Base-by-base conservation (phyloP, 306 rosid genomes). In the Prunus persica region DNA sequence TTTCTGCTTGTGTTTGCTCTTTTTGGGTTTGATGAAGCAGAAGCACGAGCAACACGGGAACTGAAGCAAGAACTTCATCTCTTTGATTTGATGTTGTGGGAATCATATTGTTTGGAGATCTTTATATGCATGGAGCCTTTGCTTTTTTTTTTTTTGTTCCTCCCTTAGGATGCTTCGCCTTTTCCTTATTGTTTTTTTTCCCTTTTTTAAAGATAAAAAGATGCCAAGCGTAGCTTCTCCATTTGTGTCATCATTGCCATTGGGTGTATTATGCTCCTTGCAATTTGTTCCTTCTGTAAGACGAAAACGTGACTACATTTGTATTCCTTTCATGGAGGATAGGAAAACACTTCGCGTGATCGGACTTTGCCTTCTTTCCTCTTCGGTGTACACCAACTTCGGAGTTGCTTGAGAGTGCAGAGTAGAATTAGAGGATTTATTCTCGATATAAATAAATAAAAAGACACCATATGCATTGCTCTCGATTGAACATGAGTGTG, bases 21-120 rank as follows among this genome's bases (percentile, higher is more conserved):
- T 77, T 66, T 82, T 86, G 73, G 81, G 63, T 73, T 86, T 85
- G 69, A 85, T 56, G 86, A 82, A 76, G 75, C 92, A 84, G 78
- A 86, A 89, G 80, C 93, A 89, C 8, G 85, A 84, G 83, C 88
- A 89, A 76, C 91, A 84, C 0, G 91, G 88, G 43, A 85, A 79
- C 79, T 86, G 86, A 76, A 86, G 30, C 74, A 87, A 81, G 85
- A 88, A 81, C 81, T 81, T 82, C 91, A 88, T 91, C 54, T 71
- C 83, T 65, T 72, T 76, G 69, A 15, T 65, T 72, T 76, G 69
- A 15, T 49, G 41, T 54, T 75, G 8, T 56, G 78, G 49, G 83
- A 75, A 38, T 76, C 34, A 54, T 47, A 45, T 63, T 69, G 62
- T 71, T 51, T 78, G 74, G 61, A 76, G 67, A 72, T 65, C 62